Base-by-base conservation (phyloP, 352 stramenopile species). In the Phytophthora niederhauseri region DNA sequence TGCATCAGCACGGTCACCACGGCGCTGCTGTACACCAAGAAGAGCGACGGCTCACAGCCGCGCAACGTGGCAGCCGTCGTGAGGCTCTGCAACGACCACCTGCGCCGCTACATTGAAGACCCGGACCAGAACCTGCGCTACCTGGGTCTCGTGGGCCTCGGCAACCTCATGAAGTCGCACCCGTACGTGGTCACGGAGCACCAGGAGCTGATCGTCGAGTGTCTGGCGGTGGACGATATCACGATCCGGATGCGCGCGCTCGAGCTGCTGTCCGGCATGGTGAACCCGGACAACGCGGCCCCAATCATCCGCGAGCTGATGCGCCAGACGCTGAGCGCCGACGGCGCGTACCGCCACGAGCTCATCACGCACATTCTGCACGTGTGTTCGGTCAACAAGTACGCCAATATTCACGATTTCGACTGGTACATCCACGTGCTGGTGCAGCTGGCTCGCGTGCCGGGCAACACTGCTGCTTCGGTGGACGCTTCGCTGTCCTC, bases 111-210 rank as follows among this genome's bases (percentile, higher is more conserved):
- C 77, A 96, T 99, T 57, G 88, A 98, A 73, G 97, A 99, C 70
- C 73, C 91, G n/a, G 98, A 99, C 78, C 97, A 99, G 78, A 99
- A 99, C 77, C 72, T 99, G 45, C 99, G 99, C 61, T 99, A 99
- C 82, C 70, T 99, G 20, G 98, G 98, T 8, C 87, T 99, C 7
- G 97, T 99, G 0, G 98, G 97, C 0, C 97, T 99, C 54, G 91
- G 91, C 20, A 98, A 98, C 52, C 84, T 99, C 48, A 98, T 99
- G 90, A 84, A 91, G 67, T 98, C 92, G 45, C 94, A 99, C 74
- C 95, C 97, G 41, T 94, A 95, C 58, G 95, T 98, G 15, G 92
- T 99, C 20, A 87, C 84, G 0, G 96, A 99, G 69, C 97, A 99
- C 75, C 90, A 98, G 64, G 89, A 92, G 54, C 80, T 99, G 8